These are phyloP conservation scores for Thozetella sp. DNA, from an alignment of 495 filamentous ascomycete species.

Conservation along the genomic window DNA sequence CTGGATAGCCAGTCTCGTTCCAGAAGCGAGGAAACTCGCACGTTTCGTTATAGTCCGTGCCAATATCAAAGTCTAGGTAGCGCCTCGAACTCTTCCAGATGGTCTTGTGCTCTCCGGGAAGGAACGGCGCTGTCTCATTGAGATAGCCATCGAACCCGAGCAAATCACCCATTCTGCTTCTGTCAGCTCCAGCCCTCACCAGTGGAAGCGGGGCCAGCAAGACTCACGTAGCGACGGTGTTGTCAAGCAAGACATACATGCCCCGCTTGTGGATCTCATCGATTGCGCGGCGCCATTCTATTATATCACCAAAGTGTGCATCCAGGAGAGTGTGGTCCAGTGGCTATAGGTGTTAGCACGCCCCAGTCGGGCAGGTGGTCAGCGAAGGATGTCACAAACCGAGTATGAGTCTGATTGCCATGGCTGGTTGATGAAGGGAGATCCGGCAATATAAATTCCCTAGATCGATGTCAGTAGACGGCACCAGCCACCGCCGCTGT, in stretches of 20 bases:
- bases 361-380: background rate
- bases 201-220: background rate
- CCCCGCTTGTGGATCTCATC: slow-evolving; percentile 64
- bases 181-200: slow-evolving; percentile 8
- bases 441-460: slow-evolving; percentile 72
- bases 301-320: slow-evolving; percentile 66
- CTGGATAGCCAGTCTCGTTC: slow-evolving; percentile 60
- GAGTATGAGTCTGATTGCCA: slow-evolving; percentile 70
- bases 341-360: slow-evolving; percentile 35
- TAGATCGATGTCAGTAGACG: slow-evolving; percentile 22
- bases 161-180: slow-evolving; percentile 61
- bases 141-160: slow-evolving; percentile 70
- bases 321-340: slow-evolving; percentile 73
- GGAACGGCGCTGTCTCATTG: slow-evolving; percentile 67
- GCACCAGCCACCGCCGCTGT: background rate
- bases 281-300: slow-evolving; percentile 65
- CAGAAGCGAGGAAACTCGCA: slow-evolving; percentile 71
- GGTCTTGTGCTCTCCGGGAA: slow-evolving; percentile 54
- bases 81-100: slow-evolving; percentile 58
- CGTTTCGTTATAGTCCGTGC: slow-evolving; percentile 57
- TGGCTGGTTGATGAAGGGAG: slow-evolving; percentile 69
- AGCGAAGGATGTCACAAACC: slow-evolving; percentile 19
- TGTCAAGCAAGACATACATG: slow-evolving; percentile 76
- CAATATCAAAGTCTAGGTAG: slow-evolving; percentile 66
- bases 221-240: slow-evolving; percentile 64